phyloP scores from a whole-genome alignment of 2,329 filamentous ascomycete genomes.

The Penicillium concentricum region DNA sequence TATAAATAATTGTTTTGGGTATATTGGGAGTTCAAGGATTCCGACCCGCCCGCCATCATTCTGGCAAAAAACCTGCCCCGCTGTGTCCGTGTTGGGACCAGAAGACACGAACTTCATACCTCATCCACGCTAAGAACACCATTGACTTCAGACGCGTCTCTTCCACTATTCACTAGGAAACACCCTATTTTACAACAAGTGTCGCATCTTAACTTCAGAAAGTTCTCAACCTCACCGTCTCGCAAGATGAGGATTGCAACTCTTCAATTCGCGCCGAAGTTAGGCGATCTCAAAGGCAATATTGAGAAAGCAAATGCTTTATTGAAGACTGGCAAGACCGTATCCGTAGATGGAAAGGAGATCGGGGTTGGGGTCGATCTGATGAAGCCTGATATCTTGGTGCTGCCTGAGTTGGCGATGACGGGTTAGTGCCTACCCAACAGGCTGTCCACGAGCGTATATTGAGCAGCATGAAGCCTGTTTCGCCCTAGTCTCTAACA shows the following conservation, averaged over 20 bases:
- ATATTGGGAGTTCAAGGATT: neutral
- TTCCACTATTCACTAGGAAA: neutral
- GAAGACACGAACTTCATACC: conserved; percentile 3
- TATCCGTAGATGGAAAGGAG: conserved; percentile 12
- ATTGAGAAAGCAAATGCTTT: conserved; percentile 45
- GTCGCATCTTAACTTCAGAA: neutral
- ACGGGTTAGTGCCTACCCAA: conserved; percentile 45
- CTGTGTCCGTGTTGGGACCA: conserved; percentile 11
- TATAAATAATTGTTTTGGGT: neutral
- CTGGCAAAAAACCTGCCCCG: conserved; percentile 7
- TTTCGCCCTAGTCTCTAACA: neutral
- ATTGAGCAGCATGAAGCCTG: neutral
- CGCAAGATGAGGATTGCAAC: conserved; percentile 48
- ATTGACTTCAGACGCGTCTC: neutral
- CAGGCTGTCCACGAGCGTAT: neutral
- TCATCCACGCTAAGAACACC: neutral
- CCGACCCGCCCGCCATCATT: neutral
- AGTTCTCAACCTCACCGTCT: conserved; percentile 11
- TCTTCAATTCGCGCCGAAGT: conserved; percentile 45
- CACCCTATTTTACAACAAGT: neutral
- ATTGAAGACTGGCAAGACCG: conserved; percentile 35
- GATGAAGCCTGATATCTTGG: conserved; percentile 53
- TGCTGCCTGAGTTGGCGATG: conserved; percentile 63
- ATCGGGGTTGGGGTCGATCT: conserved; percentile 20
- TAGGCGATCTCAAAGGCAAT: conserved; percentile 48